These are phyloP conservation scores for Nakazawaea holstii DNA, from an alignment of 805 yeast species.

Conservation along the genomic window DNA sequence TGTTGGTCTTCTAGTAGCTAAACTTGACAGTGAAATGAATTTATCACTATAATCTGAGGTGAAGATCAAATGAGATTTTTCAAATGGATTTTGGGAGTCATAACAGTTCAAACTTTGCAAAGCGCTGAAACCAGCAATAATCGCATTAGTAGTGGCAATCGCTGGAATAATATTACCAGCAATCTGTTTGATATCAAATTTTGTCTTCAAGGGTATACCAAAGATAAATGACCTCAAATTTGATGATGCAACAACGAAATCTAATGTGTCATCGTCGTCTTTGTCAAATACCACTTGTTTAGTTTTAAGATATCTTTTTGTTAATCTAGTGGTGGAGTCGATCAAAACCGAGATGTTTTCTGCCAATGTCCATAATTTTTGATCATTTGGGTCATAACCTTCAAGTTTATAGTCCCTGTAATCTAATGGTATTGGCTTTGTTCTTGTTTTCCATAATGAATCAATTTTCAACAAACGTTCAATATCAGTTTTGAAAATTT, in stretches of 20 bases:
- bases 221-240: conserved; percentile 72
- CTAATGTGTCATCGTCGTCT: conserved; percentile 88
- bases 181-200: conserved; percentile 86
- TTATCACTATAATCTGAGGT: conserved; percentile 52
- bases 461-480: conserved; percentile 66
- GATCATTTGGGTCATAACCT: conserved; percentile 25
- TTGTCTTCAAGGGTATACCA: conserved; percentile 62
- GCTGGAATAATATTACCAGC: conserved; percentile 99
- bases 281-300: conserved; percentile 71
- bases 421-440: conserved; percentile 60
- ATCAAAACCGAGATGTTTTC: conserved; percentile 61
- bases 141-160: conserved; percentile 95
- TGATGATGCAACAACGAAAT: conserved; percentile 83
- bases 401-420: conserved; percentile 19
- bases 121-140: conserved; percentile 85
- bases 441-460: conserved; percentile 71
- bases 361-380: conserved; percentile 52
- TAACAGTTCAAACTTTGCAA: conserved; percentile 60
- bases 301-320: conserved; percentile 36
- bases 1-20: conserved; percentile 58
- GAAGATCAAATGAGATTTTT: conserved; percentile 40
- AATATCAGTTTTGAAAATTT: conserved; percentile 71
- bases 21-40: conserved; percentile 57
- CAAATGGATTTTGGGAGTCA: conserved; percentile 22
- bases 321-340: conserved; percentile 42